Evolutionary conservation across 345 rosid species (phyloP).

Genomic region (Citrus hindsii): DNA sequence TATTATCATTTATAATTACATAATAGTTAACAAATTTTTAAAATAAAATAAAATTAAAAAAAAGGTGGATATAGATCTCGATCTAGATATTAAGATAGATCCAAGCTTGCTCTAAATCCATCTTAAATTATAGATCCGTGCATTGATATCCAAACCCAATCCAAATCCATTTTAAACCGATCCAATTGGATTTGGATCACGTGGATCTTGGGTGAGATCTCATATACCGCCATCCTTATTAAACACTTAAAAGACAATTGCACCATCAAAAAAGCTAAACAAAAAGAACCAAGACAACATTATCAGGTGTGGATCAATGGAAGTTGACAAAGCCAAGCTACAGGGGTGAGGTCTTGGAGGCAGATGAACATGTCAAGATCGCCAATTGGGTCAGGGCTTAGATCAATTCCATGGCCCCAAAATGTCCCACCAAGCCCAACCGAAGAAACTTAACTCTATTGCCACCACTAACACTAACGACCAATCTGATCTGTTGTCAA

Average conservation of each 20-base stretch:
- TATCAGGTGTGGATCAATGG: conserved; percentile 8
- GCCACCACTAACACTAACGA: background rate
- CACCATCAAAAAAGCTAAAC: background rate
- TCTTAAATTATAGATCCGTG: no score
- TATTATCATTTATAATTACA: no score
- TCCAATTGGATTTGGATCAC: no score
- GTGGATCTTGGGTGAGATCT: no score
- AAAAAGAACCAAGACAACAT: background rate
- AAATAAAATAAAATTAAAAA: no score
- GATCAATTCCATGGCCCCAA: conserved; percentile 60
- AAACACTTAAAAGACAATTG: background rate
- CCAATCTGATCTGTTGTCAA: background rate
- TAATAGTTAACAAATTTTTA: no score
- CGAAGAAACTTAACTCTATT: conserved; percentile 51
- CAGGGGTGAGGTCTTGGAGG: conserved; percentile 65
- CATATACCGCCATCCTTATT: no score
- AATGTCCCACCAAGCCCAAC: conserved; percentile 60
- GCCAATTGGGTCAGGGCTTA: conserved; percentile 51
- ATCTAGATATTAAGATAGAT: no score
- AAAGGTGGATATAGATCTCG: no score
- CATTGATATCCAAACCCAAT: no score
- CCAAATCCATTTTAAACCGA: no score
- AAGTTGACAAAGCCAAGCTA: conserved; percentile 59
- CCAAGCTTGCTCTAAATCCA: no score
- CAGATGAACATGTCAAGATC: conserved; percentile 42